A percentile compares a stretch with the other conserved stretches of the same genome.
phyloP scores from a whole-genome alignment of 306 rosid genomes.

The Sicyos edulis region DNA sequence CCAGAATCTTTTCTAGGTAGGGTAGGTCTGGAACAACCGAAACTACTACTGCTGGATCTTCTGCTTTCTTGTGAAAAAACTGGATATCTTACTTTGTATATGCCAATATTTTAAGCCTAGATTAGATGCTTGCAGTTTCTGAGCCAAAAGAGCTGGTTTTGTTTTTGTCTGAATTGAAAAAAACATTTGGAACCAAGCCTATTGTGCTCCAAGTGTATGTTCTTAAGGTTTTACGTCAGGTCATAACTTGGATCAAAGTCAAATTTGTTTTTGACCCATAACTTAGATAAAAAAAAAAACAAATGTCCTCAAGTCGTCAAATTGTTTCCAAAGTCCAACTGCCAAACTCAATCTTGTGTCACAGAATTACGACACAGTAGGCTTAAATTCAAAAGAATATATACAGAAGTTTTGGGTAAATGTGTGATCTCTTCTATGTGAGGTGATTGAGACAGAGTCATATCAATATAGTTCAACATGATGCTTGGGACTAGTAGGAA shows the following conservation, averaged over 20 bases:
- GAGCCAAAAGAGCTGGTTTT: neutral
- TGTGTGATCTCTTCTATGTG: too few species aligned
- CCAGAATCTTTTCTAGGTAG: neutral
- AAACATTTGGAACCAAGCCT: neutral
- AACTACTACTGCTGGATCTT: neutral
- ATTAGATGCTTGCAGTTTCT: slow-evolving; percentile 6
- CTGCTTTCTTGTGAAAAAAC: neutral
- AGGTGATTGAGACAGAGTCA: too few species aligned
- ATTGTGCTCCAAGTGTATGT: neutral
- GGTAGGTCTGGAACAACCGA: neutral
- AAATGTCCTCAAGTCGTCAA: neutral
- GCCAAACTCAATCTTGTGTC: neutral
- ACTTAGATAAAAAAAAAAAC: neutral
- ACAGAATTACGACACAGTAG: neutral
- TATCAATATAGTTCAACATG: neutral
- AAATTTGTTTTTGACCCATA: neutral
- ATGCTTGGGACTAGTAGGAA: neutral
- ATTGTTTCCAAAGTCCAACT: neutral
- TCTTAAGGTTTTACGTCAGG: neutral
- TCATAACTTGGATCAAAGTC: neutral
- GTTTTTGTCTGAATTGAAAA: neutral
- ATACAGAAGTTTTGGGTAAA: neutral
- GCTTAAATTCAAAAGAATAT: neutral
- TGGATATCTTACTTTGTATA: neutral
- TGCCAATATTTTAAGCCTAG: neutral